Percentiles rank a stretch among this genome's conserved stretches.
Evolutionary conservation across 2,329 filamentous ascomycete genomes (phyloP).

Genomic region (Cercospora zeae-maydis): DNA sequence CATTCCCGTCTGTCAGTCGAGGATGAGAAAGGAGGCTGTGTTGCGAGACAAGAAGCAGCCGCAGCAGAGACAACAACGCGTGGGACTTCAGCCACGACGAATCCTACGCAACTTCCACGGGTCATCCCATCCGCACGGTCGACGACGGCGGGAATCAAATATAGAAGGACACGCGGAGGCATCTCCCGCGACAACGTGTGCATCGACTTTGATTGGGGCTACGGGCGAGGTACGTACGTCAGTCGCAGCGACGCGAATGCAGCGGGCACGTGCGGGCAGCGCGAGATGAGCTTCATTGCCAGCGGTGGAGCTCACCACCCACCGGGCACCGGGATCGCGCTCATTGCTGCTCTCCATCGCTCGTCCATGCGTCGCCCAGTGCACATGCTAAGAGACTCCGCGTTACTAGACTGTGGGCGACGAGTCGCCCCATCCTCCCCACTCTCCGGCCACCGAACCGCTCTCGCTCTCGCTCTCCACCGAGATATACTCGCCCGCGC

Average conservation of each 20-base stretch:
- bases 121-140: background rate
- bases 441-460: background rate
- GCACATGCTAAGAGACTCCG: slow-evolving; percentile 1
- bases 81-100: background rate
- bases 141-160: background rate
- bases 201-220: background rate
- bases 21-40: background rate
- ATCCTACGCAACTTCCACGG: background rate
- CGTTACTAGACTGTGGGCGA: slow-evolving; percentile 9
- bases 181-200: background rate
- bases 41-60: background rate
- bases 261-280: background rate
- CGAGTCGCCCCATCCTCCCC: background rate
- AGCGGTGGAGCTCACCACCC: background rate
- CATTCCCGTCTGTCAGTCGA: background rate
- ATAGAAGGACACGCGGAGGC: background rate
- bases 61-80: background rate
- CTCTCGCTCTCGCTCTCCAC: background rate
- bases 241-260: background rate
- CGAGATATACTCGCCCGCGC: background rate
- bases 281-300: background rate
- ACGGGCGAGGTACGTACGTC: background rate
- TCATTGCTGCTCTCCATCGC: background rate
- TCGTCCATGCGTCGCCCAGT: background rate
- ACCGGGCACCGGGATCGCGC: background rate